phyloP scores from a whole-genome alignment of 768 basidiomycete species.

The Melanogaster broomeanus region DNA sequence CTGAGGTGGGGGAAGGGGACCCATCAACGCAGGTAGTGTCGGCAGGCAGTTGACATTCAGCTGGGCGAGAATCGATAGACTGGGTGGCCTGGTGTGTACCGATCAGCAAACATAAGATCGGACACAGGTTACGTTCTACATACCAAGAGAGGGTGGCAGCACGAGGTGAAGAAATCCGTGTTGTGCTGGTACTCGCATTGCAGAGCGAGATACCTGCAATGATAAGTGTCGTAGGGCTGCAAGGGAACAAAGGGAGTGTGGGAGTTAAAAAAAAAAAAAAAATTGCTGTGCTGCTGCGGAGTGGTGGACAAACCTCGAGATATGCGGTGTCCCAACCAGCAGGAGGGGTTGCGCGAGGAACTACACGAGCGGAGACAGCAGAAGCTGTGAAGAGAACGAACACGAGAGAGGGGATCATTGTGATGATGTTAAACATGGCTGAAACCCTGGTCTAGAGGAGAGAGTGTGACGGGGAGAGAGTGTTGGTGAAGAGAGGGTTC shows the following conservation, averaged over 20 bases:
- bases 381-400: slow-evolving; percentile 45
- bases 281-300: slow-evolving; percentile 1
- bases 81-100: slow-evolving; percentile 43
- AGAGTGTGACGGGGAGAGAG: slow-evolving; percentile 23
- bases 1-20: slow-evolving; percentile 10
- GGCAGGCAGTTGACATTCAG: slow-evolving; percentile 52
- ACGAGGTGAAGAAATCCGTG: slow-evolving; percentile 60
- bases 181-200: slow-evolving; percentile 50
- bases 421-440: slow-evolving; percentile 33
- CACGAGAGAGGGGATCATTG: slow-evolving; percentile 38
- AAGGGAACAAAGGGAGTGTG: neutral
- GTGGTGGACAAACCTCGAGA: slow-evolving; percentile 42
- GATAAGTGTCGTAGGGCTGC: slow-evolving; percentile 56
- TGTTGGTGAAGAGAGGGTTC: slow-evolving; percentile 29
- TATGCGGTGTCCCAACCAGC: slow-evolving; percentile 43
- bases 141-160: slow-evolving; percentile 74
- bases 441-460: slow-evolving; percentile 23
- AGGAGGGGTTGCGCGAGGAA: slow-evolving; percentile 39
- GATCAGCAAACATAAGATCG: neutral
- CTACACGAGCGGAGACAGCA: slow-evolving; percentile 35
- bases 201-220: slow-evolving; percentile 61
- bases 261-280: no score
- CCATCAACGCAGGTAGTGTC: slow-evolving; percentile 23
- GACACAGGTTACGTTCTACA: slow-evolving; percentile 6
- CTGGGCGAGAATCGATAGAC: slow-evolving; percentile 48